Evolutionary conservation across 2,329 filamentous ascomycete species (phyloP).

Genomic region (Colletotrichum nymphaeae): DNA sequence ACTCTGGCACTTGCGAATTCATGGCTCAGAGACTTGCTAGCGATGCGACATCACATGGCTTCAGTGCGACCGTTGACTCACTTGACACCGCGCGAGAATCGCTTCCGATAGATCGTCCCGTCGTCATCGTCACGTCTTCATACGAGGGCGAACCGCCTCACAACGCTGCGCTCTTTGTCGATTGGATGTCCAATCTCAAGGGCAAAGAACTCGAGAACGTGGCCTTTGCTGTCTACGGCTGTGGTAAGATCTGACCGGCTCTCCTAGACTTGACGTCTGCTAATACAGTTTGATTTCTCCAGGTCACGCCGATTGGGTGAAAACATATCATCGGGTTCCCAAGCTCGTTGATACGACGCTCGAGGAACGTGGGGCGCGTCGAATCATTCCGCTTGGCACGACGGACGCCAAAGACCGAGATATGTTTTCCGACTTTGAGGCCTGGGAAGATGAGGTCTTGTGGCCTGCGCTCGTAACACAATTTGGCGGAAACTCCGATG

Average conservation of each 20-base stretch:
- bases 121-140: constrained; percentile 72
- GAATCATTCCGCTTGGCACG: constrained; percentile 57
- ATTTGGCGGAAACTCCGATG: constrained; percentile 63
- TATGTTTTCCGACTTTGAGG: constrained; percentile 75
- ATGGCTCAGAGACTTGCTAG: constrained; percentile 70
- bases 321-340: constrained; percentile 76
- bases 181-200: constrained; percentile 66
- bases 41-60: constrained; percentile 67
- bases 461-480: constrained; percentile 62
- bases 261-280: fast-evolving
- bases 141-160: constrained; percentile 79
- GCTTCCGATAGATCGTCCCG: constrained; percentile 66
- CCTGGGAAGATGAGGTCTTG: constrained; percentile 70
- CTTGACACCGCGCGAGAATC: constrained; percentile 69
- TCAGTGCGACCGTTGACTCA: constrained; percentile 60
- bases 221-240: constrained; percentile 74
- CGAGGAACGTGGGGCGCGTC: constrained; percentile 46
- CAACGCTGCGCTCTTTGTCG: constrained; percentile 73
- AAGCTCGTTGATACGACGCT: constrained; percentile 69
- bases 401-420: constrained; percentile 73
- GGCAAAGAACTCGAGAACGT: constrained; percentile 63
- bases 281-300: background rate
- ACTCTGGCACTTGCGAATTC: constrained; percentile 76
- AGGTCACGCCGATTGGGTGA: constrained; percentile 61
- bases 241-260: constrained; percentile 50